Conservation (phyloP, 768 basidiomycete genomes). For the Amanita jacksonii region DNA sequence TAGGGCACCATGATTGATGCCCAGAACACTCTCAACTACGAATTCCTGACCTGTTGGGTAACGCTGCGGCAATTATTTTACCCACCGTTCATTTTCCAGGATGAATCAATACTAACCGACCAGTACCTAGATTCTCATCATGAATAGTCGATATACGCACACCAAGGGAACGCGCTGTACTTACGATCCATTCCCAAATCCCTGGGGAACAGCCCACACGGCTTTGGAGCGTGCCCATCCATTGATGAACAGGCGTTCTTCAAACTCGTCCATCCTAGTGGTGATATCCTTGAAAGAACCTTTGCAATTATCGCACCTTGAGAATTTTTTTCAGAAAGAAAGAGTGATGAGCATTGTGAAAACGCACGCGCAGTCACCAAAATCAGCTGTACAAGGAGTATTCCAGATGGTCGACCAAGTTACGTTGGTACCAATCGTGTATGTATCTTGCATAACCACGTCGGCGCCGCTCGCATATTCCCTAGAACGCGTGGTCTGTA, state of each 20-base stretch:
- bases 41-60: slow-evolving; percentile 63
- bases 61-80: slow-evolving; percentile 22
- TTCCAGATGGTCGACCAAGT: slow-evolving; percentile 53
- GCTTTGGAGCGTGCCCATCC: slow-evolving; percentile 64
- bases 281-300: slow-evolving; percentile 66
- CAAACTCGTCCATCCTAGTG: slow-evolving; percentile 56
- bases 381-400: slow-evolving; percentile 53
- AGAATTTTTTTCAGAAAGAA: neutral
- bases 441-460: slow-evolving; percentile 61
- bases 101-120: slow-evolving; percentile 22
- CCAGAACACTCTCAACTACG: slow-evolving; percentile 53
- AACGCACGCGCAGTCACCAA: slow-evolving; percentile 65
- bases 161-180: slow-evolving; percentile 10
- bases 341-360: neutral
- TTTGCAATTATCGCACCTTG: slow-evolving; percentile 49
- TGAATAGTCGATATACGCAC: neutral
- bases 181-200: slow-evolving; percentile 54
- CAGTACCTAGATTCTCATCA: slow-evolving; percentile 31
- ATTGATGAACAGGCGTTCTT: slow-evolving; percentile 44
- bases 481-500: slow-evolving; percentile 11
- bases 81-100: neutral
- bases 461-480: slow-evolving; percentile 51
- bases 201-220: slow-evolving; percentile 77
- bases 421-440: slow-evolving; percentile 51
- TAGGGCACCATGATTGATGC: slow-evolving; percentile 61